Base-by-base conservation (phyloP, 2,329 filamentous ascomycete genomes). In the Fusarium nodosum region DNA sequence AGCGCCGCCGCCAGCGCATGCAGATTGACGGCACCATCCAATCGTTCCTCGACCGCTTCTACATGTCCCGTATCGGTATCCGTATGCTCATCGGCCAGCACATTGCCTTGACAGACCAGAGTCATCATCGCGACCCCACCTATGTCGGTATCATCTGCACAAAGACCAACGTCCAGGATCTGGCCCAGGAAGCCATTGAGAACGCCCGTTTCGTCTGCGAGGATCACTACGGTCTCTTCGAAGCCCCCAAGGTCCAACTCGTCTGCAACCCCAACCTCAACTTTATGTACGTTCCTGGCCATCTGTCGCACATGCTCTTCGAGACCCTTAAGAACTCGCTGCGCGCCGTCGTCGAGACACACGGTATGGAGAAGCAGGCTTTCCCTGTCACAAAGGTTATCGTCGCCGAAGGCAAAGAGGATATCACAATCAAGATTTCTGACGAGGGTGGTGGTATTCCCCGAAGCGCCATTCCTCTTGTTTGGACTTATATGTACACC, bases 401-500 rank as follows among this genome's bases (percentile, higher is more conserved):
- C 65, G 94, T 99, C 31, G 96, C 96, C 33, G 95, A 99, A 81
- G 96, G 96, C 61, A 95, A 96, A 79, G 96, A 99, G 81, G 96
- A 99, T 77, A 99, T 99, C 75, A 99, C 96, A 7, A 97, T 99
- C 84, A 99, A 99, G 82, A 92, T 99, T 74, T 93, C 92, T 7
- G 96, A 99, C 79, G 96, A 99, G 82, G 96, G 96, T 62, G 96
- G 96, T 69, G 96, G 96, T 66, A 98, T 99, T 55, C 94, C 96
- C 1, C 86, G 96, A 75, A 97, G 92, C 74, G 89, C 93, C 54
- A 98, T 99, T 69, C 96, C 96, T 7, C 86, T 99, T 16, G 96
- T 98, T n/a, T 99, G 96, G 96, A 99, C 96, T 15, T 99, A 99
- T 80, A 99, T 98, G 96, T 99, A 99, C 80, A 99, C 96, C 36